Evolutionary conservation across 306 rosid genomes (phyloP).

Genomic region (Prunus mongolica): DNA sequence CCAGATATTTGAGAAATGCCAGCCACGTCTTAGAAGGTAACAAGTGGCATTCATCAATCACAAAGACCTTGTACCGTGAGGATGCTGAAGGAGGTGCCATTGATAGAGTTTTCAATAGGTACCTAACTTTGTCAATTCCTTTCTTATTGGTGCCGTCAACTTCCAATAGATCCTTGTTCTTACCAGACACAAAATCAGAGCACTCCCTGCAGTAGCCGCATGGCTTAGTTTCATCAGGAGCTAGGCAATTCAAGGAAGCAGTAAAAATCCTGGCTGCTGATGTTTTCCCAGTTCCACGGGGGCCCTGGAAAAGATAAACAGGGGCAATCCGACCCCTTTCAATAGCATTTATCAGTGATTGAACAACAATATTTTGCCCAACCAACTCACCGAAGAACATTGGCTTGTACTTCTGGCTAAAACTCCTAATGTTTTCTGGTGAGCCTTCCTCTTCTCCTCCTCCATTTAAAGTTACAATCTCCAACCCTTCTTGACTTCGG

Average conservation of each 20-base stretch:
- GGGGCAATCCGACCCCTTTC: constrained; percentile 86
- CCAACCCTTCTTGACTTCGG: constrained; percentile 87
- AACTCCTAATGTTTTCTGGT: constrained; percentile 58
- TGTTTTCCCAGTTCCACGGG: constrained; percentile 96
- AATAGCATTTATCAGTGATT: constrained; percentile 76
- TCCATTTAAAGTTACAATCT: constrained; percentile 69
- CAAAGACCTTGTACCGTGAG: constrained; percentile 58
- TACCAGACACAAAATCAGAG: constrained; percentile 60
- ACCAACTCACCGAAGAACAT: constrained; percentile 72
- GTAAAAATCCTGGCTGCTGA: constrained; percentile 89
- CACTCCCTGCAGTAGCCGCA: constrained; percentile 94
- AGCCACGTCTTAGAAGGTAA: constrained; percentile 91
- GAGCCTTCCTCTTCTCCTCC: constrained; percentile 76
- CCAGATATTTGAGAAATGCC: constrained; percentile 85
- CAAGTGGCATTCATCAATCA: constrained; percentile 93
- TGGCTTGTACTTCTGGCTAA: constrained; percentile 84
- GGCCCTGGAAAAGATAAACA: constrained; percentile 96
- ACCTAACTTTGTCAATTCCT: constrained; percentile 73
- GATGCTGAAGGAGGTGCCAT: constrained; percentile 42
- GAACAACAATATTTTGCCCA: constrained; percentile 94
- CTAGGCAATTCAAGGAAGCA: constrained; percentile 77
- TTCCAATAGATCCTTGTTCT: constrained; percentile 65
- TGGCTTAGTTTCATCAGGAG: constrained; percentile 73
- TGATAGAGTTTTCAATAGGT: constrained; percentile 54
- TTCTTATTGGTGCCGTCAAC: constrained; percentile 83